Conservation (phyloP, 2,329 filamentous ascomycete species). For the Colletotrichum ledebouriae region DNA sequence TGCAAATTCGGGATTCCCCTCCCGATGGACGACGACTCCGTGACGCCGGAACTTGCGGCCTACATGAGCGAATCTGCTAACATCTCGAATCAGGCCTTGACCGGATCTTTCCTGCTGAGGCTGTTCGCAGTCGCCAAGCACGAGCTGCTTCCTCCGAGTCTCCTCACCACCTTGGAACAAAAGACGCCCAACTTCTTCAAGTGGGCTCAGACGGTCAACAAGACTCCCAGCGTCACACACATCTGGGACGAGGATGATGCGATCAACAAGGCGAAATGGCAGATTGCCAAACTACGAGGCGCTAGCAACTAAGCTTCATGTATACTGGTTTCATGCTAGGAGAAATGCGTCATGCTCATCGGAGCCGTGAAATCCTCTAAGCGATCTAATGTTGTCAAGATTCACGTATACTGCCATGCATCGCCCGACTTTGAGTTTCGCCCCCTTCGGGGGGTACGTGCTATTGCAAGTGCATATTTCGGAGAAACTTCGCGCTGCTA, state of each 20-base stretch:
- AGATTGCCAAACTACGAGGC: conserved; percentile 46
- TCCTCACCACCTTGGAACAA: conserved; percentile 62
- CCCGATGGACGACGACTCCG: neutral
- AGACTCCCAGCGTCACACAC: conserved; percentile 74
- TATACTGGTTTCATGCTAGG: neutral
- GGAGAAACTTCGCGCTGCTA: too few species aligned
- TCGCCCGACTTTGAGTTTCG: conserved; percentile 16
- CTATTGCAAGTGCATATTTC: too few species aligned
- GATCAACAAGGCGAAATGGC: conserved; percentile 57
- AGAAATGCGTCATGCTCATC: neutral
- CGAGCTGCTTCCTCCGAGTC: conserved; percentile 63
- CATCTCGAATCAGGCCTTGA: conserved; percentile 63
- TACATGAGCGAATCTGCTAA: neutral
- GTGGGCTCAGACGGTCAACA: conserved; percentile 73
- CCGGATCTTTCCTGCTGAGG: conserved; percentile 76
- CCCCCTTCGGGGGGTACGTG: too few species aligned
- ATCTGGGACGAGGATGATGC: conserved; percentile 70
- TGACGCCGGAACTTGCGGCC: neutral
- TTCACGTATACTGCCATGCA: neutral
- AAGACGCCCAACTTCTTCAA: conserved; percentile 75
- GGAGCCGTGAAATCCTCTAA: conserved; percentile 7
- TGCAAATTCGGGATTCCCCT: neutral
- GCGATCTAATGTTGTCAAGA: conserved; percentile 10
- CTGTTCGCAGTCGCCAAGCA: conserved; percentile 67
- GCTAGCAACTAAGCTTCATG: neutral